Conservation (phyloP, 2,329 filamentous ascomycete species). For the Fulvia fulva region DNA sequence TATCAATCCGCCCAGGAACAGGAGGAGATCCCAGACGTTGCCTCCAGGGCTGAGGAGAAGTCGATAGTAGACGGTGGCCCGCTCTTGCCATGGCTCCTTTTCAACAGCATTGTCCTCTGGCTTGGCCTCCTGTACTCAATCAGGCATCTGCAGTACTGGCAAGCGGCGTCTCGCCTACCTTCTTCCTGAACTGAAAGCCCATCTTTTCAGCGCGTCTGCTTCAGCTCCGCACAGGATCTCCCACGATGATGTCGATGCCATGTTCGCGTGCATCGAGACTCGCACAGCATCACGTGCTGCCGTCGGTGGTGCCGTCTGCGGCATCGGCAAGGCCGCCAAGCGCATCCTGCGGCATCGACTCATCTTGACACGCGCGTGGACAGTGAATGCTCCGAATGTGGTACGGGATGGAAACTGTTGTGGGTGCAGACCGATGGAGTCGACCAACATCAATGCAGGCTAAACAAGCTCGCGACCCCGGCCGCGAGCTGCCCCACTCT, state of each 20-base stretch:
- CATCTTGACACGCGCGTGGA: background rate
- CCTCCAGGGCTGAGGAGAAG: conserved; percentile 14
- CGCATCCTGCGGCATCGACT: background rate
- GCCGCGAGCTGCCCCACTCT: background rate
- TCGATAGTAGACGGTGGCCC: conserved; percentile 15
- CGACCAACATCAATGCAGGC: background rate
- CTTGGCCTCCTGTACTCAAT: background rate
- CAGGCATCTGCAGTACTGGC: background rate
- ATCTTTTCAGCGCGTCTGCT: conserved; percentile 1
- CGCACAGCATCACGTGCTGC: conserved; percentile 2
- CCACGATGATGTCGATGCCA: background rate
- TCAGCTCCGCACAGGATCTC: background rate
- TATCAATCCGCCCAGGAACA: conserved; percentile 12
- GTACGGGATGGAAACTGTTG: background rate
- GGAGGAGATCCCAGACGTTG: conserved; percentile 11
- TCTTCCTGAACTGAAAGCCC: conserved; percentile 9
- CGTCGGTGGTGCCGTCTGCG: background rate
- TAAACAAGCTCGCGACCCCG: background rate
- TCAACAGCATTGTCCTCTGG: conserved; percentile 1
- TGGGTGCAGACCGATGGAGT: background rate
- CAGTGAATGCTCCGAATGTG: background rate
- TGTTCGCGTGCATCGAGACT: background rate
- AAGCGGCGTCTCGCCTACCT: background rate
- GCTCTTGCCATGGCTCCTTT: conserved; percentile 8
- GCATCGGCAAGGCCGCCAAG: conserved; percentile 10